Evolutionary conservation across 805 yeast species (phyloP), one percentile per base, ranked within the genome.

Genomic region (Nakazawaea molendinolei): DNA sequence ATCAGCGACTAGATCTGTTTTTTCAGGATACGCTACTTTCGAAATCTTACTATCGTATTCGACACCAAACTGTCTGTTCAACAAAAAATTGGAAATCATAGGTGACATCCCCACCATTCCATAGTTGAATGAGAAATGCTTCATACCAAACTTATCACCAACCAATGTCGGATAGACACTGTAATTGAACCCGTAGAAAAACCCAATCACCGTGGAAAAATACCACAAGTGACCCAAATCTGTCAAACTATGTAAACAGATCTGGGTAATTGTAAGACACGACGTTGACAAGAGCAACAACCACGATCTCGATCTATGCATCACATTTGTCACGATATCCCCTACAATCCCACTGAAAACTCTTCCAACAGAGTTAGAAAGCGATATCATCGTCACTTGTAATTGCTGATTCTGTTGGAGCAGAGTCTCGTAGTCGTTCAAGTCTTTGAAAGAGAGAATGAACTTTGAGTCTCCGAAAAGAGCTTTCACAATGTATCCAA

Each of bases 131-230:
- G 84, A 71, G 47, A 82, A 80, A 35, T 71, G 65, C 13, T 62
- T 62, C 61, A 84, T 71, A 2, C 92, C 92, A 58, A 81, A 83
- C 8, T 69, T 56, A 44, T 84, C 90, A 13, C 86, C 72, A n/a
- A 80, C 69, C 15, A 84, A 72, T n/a, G 83, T 75, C 5, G 94
- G 92, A 56, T 74, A 70, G 7, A 80, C 65, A 33, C 89, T 82
- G 58, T 80, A 80, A 16, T 78, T 66, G 43, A 76, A 70, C 1
- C 94, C 94, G 56, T 84, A 84, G 26, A 79, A 80, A 24, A 78
- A 60, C 0, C 94, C 94, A 21, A 74, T 68, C 14, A 73, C 49
- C n/a, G 69, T 51, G 1, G 89, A 76, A 17, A 70, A 60, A 21
- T 65, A 28, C 56, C 78, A 66, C 45, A 84, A 53, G 17, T 44